Evolutionary conservation across 129 eudicot species (phyloP), one percentile per base, ranked within the genome.

Genomic region (Centella asiatica): DNA sequence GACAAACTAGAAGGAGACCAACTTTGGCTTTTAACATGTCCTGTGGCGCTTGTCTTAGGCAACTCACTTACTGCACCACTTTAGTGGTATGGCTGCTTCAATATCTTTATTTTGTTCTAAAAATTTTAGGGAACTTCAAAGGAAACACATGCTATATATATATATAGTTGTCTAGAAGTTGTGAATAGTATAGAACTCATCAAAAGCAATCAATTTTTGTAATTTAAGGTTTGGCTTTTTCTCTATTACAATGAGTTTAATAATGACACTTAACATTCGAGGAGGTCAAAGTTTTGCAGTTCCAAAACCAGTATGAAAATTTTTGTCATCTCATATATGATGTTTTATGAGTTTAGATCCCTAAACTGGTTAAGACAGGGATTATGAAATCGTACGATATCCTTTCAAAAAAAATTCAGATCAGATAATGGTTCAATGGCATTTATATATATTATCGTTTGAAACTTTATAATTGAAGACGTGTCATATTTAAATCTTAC

Each of bases 11-110:
- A 76, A 80, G 61, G 81, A 67, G 65, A 53, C 69, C 64, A 76
- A 65, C 63, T 62, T 72, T 68, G 85, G 78, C 80, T 76, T 76
- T 80, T 76, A 51, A 67, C 73, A 71, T 80, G 81, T 62, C 85
- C 68, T 75, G 31, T 61, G 61, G 25, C 56, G 54, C 40, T 66
- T 80, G 85, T 80, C 69, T 51, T 75, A 34, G 60, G 57, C 62
- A 56, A 19, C 44, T 56, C 13, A 24, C 27, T 7, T 29, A 37
- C 55, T 58, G 60, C n/a, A 20, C 51, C 18, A 4, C 63, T 68
- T 70, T 64, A 57, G 34, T 80, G 65, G 61, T 40, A 57, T 34
- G 73, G 48, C 44, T 79, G 65, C 72, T 48, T 56, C 69, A 67
- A 56, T 61, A 55, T 2, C 17, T 28, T 28, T 57, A 45, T 57